Evolutionary conservation across 768 basidiomycete genomes (phyloP).

Genomic region (Phanerochaete sordida): DNA sequence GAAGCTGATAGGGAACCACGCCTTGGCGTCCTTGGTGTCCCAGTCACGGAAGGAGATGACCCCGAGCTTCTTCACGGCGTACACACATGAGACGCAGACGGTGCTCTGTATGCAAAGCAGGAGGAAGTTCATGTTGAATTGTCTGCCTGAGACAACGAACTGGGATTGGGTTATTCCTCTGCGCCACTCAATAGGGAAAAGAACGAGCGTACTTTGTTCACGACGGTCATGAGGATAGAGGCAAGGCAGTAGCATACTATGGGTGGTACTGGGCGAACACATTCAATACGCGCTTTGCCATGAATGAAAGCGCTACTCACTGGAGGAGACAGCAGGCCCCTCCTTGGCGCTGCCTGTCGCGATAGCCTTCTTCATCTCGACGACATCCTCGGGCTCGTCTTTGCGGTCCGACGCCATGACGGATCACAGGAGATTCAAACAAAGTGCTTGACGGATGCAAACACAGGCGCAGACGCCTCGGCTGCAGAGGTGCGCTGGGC

Average conservation of each 20-base stretch:
- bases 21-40: conserved; percentile 77
- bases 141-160: conserved; percentile 91
- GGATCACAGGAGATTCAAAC: not conserved
- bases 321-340: conserved; percentile 13
- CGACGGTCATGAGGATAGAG: conserved; percentile 94
- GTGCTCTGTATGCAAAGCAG: conserved; percentile 86
- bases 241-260: conserved; percentile 89
- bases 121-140: conserved; percentile 97
- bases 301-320: conserved; percentile 6
- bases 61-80: conserved; percentile 65
- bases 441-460: not conserved
- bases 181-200: not conserved
- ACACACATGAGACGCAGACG: conserved; percentile 82
- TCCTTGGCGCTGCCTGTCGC: conserved; percentile 37
- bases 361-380: conserved; percentile 51
- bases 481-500: not conserved
- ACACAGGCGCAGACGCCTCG: not conserved
- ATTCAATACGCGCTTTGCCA: not conserved
- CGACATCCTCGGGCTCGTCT: conserved; percentile 39
- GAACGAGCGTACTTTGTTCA: conserved; percentile 74
- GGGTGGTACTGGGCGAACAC: conserved; percentile 54
- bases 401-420: conserved; percentile 6
- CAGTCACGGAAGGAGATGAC: conserved; percentile 85
- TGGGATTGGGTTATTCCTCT: conserved; percentile 25
- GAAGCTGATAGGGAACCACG: conserved; percentile 94